These are phyloP conservation scores for Dendrobium huoshanense DNA, from an alignment of 106 monocot species.

Conservation along the genomic window DNA sequence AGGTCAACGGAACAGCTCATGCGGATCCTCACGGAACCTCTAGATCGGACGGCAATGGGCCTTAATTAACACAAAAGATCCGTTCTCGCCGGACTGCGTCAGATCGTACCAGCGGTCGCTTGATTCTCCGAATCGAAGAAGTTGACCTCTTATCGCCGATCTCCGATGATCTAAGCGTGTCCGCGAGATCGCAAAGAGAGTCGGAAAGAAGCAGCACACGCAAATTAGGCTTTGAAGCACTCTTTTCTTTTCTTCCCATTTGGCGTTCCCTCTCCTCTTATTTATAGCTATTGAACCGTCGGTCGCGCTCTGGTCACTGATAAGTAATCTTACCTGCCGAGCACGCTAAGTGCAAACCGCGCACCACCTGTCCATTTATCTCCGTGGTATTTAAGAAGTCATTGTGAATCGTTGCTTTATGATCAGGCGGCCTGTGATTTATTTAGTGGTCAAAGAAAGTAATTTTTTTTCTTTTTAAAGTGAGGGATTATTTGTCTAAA, in stretches of 20 bases:
- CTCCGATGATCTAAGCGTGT: background rate
- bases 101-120: background rate
- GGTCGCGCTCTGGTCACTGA: background rate
- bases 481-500: too few species aligned
- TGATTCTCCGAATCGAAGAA: background rate
- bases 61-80: background rate
- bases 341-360: background rate
- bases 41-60: background rate
- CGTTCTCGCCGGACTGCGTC: background rate
- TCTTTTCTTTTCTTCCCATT: background rate
- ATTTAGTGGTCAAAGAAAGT: too few species aligned
- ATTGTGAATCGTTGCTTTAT: background rate
- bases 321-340: background rate
- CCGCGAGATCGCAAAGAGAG: background rate
- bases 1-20: constrained; percentile 84
- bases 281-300: background rate
- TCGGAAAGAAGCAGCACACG: background rate
- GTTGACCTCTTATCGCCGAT: background rate
- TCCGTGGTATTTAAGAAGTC: background rate
- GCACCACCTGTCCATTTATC: background rate
- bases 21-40: constrained; percentile 25
- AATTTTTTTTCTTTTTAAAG: too few species aligned
- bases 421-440: background rate
- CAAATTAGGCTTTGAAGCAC: background rate
- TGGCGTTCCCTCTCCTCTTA: background rate